These are phyloP conservation scores for Benincasa hispida DNA, from an alignment of 306 rosid species.

Conservation along the genomic window DNA sequence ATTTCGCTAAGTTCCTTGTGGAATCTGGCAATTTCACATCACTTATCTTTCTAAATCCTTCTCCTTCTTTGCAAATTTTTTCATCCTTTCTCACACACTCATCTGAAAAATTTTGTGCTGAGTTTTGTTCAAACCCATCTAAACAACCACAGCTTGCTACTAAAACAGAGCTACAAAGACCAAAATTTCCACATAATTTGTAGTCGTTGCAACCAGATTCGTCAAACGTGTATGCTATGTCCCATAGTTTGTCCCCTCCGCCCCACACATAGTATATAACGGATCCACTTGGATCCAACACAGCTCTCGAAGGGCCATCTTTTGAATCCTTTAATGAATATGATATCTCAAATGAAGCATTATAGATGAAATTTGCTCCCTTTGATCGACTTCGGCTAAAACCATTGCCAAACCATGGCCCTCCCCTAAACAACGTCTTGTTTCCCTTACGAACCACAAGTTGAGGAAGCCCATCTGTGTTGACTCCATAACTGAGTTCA, in stretches of 20 bases:
- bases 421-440: conserved; percentile 25
- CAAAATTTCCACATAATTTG: conserved; percentile 34
- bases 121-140: conserved; percentile 5
- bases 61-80: conserved; percentile 1
- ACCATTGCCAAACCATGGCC: conserved; percentile 31
- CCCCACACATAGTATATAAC: conserved; percentile 27
- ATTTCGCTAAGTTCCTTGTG: background rate
- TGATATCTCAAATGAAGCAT: conserved; percentile 14
- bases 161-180: conserved; percentile 4
- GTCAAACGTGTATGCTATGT: conserved; percentile 11
- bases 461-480: conserved; percentile 30
- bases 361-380: background rate
- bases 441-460: conserved; percentile 21
- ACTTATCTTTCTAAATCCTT: background rate
- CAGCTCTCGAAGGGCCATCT: conserved; percentile 12
- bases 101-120: background rate
- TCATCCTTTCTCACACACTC: background rate
- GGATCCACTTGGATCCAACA: conserved; percentile 18
- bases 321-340: conserved; percentile 20
- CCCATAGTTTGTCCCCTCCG: conserved; percentile 16
- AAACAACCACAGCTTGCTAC: background rate
- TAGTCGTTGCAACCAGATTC: conserved; percentile 31
- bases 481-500: conserved; percentile 24
- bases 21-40: background rate
- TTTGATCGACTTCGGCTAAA: background rate